Base-by-base conservation (phyloP, 1,284 basidiomycete species). In the Cutaneotrichosporon sp. region DNA sequence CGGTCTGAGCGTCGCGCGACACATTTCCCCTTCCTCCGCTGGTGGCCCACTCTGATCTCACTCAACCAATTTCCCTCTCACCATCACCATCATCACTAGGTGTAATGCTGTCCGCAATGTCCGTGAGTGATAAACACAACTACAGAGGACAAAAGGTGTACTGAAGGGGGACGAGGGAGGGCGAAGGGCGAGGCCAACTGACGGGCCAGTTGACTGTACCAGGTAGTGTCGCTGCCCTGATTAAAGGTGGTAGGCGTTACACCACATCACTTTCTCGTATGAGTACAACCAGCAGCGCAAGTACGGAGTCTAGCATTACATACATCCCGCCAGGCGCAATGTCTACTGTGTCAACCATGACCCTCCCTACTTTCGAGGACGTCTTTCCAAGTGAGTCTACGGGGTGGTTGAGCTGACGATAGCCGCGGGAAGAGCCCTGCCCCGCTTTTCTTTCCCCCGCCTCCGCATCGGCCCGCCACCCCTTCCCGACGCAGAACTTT, bases 121-220 rank as follows among this genome's bases (percentile, higher is more conserved):
- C 51, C 14, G 51, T 52, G 51, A 52, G 51, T 32, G 8, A 26
- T 51, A 4, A 32, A 26, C 30, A 30, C 13, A 30, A 22, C 26
- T 26, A 3, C 26, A 26, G 26, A 26, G 26, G 26, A 26, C 26
- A 26, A 26, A 26, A 26, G 26, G 26, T 3, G 26, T 1, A 26
- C 26, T 26, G 26, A 26, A 22, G 26, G 14, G 49, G 31, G 10
- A 21, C 26, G 32, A 52, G 11, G 51, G 51, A 26, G 31, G 11
- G 30, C 22, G 22, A 31, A 51, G 31, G n/a, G 30, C 5, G 31
- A 6, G 30, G 5, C 31, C 13, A 56, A 31, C 55, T 42, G 36
- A 40, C 36, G 11, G 22, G 14, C 18, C 38, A 56, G 55, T 22
- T 56, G 55, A 56, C 21, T 42, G 55, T 56, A 26, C 55, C 55